Evolutionary conservation across 805 yeast species (phyloP), one percentile per base, ranked within the genome.

Genomic region (Jamesozyma hellenica): DNA sequence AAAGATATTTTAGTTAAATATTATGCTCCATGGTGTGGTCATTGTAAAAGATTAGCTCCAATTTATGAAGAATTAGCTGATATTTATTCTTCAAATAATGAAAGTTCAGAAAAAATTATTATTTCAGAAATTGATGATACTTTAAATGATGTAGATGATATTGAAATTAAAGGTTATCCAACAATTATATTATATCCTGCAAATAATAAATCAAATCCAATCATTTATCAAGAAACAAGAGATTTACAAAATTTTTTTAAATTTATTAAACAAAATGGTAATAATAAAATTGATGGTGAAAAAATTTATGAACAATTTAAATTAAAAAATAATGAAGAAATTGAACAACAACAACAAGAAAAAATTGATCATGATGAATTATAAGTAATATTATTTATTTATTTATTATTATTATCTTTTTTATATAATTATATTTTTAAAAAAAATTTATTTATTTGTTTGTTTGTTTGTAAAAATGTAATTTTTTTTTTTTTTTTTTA

Each of bases 21-120:
- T 67, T 90, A 84, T 59, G 96, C 96, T 40, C 95, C 95, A 68
- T 87, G 96, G 96, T 88, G 96, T 71, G 95, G 95, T 35, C 95
- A 86, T 72, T 87, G 96, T 71, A 85, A 86, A 72, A 82, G 74
- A 65, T 72, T 88, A 63, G 92, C 92, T 41, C 96, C 96, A 58
- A 72, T 70, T 43, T 90, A 78, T 71, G 95, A 85, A 61, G 92
- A 87, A 61, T 74, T 90, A 49, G 96, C 90, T 40, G 78, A 67
- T 36, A 53, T 81, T 40, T 82, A 71, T 63, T 68, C 66, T 45
- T 65, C 71, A 39, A 76, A 78, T 54, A 55, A 62, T 14, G 66
- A 60, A 32, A 68, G 70, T 38, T 59, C 65, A 34, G 64, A 65
- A 35, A 68, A 76, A 56, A 82, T 90, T 42, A 60, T 79, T 33